Evolutionary conservation across 1,284 basidiomycete species (phyloP).

Genomic region (Moesziomyces sp.): DNA sequence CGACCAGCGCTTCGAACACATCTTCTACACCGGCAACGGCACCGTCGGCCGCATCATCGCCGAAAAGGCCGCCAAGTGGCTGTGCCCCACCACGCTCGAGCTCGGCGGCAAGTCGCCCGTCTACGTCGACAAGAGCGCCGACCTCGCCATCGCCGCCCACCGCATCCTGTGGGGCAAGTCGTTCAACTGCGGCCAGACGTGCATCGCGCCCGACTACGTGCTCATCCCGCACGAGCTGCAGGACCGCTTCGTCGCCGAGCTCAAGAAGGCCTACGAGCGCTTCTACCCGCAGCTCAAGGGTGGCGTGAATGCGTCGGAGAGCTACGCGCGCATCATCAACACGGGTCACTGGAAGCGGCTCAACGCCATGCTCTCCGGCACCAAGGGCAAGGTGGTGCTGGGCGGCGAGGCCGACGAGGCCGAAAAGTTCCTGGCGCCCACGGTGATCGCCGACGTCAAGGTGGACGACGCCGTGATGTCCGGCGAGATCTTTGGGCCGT

Average conservation of each 20-base stretch:
- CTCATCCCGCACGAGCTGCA: slow-evolving; percentile 77
- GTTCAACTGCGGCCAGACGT: slow-evolving; percentile 73
- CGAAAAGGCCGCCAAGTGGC: slow-evolving; percentile 82
- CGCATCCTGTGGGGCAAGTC: slow-evolving; percentile 84
- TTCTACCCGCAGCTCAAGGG: slow-evolving; percentile 69
- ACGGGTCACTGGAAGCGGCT: slow-evolving; percentile 75
- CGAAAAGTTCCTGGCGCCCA: slow-evolving; percentile 76
- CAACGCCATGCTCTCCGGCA: slow-evolving; percentile 75
- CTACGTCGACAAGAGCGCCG: slow-evolving; percentile 77
- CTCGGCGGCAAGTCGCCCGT: slow-evolving; percentile 86
- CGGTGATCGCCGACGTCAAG: slow-evolving; percentile 74
- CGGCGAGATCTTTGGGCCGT: slow-evolving; percentile 81
- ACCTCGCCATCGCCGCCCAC: slow-evolving; percentile 69
- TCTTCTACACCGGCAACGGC: slow-evolving; percentile 74
- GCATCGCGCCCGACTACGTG: slow-evolving; percentile 79
- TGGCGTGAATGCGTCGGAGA: slow-evolving; percentile 69
- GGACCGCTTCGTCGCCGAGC: slow-evolving; percentile 74
- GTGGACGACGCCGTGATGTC: slow-evolving; percentile 73
- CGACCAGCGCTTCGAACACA: slow-evolving; percentile 84
- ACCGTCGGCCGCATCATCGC: slow-evolving; percentile 82
- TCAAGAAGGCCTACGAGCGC: slow-evolving; percentile 72
- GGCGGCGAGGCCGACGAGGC: slow-evolving; percentile 77
- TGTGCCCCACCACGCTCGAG: slow-evolving; percentile 84
- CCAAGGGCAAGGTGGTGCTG: slow-evolving; percentile 77
- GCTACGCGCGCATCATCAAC: slow-evolving; percentile 72